Percentiles rank a stretch among this genome's conserved stretches.
phyloP scores from a whole-genome alignment of 2,329 filamentous ascomycete species.

The Trichoderma citrinoviride region DNA sequence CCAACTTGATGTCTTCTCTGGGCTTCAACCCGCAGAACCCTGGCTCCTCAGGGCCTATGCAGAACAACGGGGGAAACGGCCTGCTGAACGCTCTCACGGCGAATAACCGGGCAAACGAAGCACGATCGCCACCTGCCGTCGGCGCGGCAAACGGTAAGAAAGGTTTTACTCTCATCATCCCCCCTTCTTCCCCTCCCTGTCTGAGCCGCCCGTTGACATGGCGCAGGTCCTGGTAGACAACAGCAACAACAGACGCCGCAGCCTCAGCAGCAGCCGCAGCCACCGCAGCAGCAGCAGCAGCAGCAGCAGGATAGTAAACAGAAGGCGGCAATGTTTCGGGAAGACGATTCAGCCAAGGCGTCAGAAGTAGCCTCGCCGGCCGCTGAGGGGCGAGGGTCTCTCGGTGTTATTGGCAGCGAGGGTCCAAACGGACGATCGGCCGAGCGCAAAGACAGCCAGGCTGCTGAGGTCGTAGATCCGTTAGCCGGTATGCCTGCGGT shows the following conservation, averaged over 20 bases:
- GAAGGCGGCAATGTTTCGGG: conserved; percentile 43
- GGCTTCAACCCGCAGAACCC: conserved; percentile 51
- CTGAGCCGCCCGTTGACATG: not conserved
- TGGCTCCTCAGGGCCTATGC: conserved; percentile 35
- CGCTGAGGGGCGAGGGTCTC: conserved; percentile 40
- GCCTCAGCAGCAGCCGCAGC: not conserved
- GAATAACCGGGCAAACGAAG: conserved; percentile 51
- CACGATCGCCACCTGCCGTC: conserved; percentile 47
- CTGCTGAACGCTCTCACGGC: conserved; percentile 63
- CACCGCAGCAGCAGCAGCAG: conserved; percentile 25
- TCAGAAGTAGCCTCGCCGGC: conserved; percentile 36
- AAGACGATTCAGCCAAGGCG: conserved; percentile 40
- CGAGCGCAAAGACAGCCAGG: conserved; percentile 43
- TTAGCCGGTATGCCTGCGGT: conserved; percentile 59
- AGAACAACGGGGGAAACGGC: conserved; percentile 55
- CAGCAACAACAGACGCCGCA: not conserved
- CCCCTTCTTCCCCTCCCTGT: not conserved
- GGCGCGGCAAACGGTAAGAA: conserved; percentile 30
- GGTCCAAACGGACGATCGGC: conserved; percentile 39
- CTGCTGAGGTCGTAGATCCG: conserved; percentile 52
- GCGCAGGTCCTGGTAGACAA: not conserved
- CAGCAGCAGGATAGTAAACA: conserved; percentile 44
- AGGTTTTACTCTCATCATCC: not conserved
- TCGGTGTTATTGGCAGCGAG: conserved; percentile 50
- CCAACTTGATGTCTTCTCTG: conserved; percentile 52